A percentile compares a stretch with the other conserved stretches of the same genome.
Conservation (phyloP, 2,329 filamentous ascomycete species). For the Aspergillus sp. region DNA sequence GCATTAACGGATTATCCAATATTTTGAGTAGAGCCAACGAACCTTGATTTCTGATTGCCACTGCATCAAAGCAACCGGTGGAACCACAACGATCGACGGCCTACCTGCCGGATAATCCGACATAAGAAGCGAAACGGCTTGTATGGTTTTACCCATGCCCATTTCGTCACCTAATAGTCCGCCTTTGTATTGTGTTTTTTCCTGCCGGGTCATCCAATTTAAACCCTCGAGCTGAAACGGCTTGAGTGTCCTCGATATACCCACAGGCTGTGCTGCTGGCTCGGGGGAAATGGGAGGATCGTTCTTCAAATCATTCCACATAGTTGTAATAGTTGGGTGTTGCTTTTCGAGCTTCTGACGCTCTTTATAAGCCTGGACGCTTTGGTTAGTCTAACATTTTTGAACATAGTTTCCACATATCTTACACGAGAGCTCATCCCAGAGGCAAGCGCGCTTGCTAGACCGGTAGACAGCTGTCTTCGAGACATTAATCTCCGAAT, state of each 20-base stretch:
- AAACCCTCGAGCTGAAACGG: constrained; percentile 92
- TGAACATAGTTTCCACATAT: constrained; percentile 24
- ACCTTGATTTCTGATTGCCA: constrained; percentile 81
- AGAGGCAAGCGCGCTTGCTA: neutral
- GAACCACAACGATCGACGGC: constrained; percentile 84
- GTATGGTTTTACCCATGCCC: constrained; percentile 98
- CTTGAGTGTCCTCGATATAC: constrained; percentile 82
- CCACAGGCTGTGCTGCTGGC: constrained; percentile 68
- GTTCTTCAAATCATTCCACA: constrained; percentile 78
- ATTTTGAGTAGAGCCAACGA: constrained; percentile 26
- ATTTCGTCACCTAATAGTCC: constrained; percentile 95
- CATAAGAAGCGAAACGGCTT: constrained; percentile 97
- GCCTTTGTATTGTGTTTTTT: constrained; percentile 79
- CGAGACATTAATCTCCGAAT: constrained; percentile 1
- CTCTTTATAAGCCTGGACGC: constrained; percentile 47
- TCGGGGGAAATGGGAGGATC: constrained; percentile 65
- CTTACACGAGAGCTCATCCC: constrained; percentile 32
- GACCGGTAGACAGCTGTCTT: constrained; percentile 2
- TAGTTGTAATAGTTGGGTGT: constrained; percentile 76
- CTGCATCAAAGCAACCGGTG: constrained; percentile 92
- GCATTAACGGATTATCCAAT: neutral
- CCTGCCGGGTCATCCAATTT: constrained; percentile 92
- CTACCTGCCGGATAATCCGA: constrained; percentile 84
- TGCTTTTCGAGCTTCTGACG: constrained; percentile 68
- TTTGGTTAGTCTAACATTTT: constrained; percentile 27